These are phyloP conservation scores for Tolypocladium amazonense DNA, from an alignment of 2,329 filamentous ascomycete genomes.

Conservation along the genomic window DNA sequence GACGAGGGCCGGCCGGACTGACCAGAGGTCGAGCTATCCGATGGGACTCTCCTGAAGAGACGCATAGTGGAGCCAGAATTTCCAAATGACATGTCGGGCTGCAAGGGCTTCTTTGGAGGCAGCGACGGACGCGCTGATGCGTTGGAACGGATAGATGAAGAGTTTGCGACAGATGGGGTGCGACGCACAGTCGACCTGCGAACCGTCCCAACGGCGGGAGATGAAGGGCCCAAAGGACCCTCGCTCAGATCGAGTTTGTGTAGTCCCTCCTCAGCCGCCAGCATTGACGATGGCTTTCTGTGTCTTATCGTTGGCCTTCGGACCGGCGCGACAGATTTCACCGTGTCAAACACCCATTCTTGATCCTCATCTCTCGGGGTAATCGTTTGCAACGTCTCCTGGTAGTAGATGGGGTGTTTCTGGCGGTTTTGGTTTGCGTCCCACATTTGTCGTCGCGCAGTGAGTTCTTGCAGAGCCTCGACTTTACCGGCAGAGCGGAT, in stretches of 20 bases:
- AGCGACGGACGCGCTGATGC: conserved; percentile 32
- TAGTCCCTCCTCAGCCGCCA: conserved; percentile 49
- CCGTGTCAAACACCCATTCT: conserved; percentile 92
- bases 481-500: conserved; percentile 79
- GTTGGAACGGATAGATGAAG: conserved; percentile 19
- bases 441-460: conserved; percentile 72
- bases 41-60: conserved; percentile 77
- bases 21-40: conserved; percentile 47
- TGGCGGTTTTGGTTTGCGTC: conserved; percentile 62
- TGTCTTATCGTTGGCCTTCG: conserved; percentile 41
- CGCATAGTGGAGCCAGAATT: conserved; percentile 88
- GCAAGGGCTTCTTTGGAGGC: conserved; percentile 64
- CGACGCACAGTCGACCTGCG: conserved; percentile 47
- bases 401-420: conserved; percentile 75
- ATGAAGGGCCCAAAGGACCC: conserved; percentile 44
- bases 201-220: conserved; percentile 43
- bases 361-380: conserved; percentile 59
- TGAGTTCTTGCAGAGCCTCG: conserved; percentile 77
- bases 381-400: conserved; percentile 75
- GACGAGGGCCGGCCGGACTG: conserved; percentile 24
- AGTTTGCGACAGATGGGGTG: conserved; percentile 31
- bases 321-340: conserved; percentile 57
- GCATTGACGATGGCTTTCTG: conserved; percentile 46
- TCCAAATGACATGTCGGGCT: conserved; percentile 84
- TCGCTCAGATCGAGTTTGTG: conserved; percentile 52